phyloP scores from a whole-genome alignment of 2,329 filamentous ascomycete species.

The Aspergillus quadricinctus region DNA sequence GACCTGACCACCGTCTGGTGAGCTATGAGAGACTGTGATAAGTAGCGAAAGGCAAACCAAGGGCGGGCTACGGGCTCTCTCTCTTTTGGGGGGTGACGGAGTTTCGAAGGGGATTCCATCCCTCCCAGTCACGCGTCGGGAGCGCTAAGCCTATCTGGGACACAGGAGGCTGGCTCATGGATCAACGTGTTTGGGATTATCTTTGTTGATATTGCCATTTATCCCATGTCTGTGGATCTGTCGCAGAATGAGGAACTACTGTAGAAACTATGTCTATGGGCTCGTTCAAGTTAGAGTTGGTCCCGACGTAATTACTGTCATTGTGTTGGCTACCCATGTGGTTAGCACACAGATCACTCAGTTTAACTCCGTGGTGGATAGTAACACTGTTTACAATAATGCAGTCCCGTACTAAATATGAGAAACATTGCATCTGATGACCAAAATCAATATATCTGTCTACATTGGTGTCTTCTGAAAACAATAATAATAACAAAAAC shows the following conservation, averaged over 20 bases:
- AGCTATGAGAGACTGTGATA: slow-evolving; percentile 6
- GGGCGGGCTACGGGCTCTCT: slow-evolving; percentile 12
- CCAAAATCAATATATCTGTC: neutral
- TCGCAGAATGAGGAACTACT: neutral
- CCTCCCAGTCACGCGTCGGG: slow-evolving; percentile 36
- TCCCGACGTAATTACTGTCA: neutral
- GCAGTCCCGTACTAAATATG: neutral
- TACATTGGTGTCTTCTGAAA: neutral
- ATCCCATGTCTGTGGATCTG: neutral
- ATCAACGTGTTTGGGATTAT: slow-evolving; percentile 2
- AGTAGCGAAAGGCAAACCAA: slow-evolving; percentile 10
- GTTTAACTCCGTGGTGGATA: neutral
- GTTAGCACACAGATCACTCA: neutral
- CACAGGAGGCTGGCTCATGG: neutral
- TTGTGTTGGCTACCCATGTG: neutral
- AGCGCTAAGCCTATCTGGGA: slow-evolving; percentile 30
- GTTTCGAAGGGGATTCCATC: slow-evolving; percentile 23
- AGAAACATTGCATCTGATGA: neutral
- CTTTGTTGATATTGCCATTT: slow-evolving; percentile 1
- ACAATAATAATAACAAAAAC: neutral
- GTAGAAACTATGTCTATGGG: neutral
- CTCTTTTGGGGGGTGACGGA: slow-evolving; percentile 19
- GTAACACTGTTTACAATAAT: neutral
- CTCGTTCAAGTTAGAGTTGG: neutral
- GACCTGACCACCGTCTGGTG: slow-evolving; percentile 22